Base-by-base conservation (phyloP, 495 filamentous ascomycete genomes). In the Tuber brumale region DNA sequence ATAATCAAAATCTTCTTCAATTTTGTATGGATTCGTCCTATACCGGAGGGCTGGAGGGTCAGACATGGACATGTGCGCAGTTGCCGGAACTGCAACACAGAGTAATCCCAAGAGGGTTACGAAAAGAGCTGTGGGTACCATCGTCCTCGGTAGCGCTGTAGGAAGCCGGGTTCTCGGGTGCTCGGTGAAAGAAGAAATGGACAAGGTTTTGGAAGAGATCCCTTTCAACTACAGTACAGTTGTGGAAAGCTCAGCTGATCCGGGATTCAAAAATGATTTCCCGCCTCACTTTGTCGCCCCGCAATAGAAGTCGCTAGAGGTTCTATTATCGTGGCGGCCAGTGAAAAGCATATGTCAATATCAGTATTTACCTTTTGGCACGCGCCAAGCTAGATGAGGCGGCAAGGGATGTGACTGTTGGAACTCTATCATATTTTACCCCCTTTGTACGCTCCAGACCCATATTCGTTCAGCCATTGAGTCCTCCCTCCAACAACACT, bases 1-100 rank as follows among this genome's bases (percentile, higher is more conserved):
- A 77, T 88, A 88, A 6, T 86, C 87, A 73, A 88, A 88, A 77
- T 89, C 87, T 66, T 76, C 77, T 72, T 80, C 80, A 39, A 85
- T 82, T 74, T 69, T 75, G 76, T 87, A 84, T 31, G 87, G 85
- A 85, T 90, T 90, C 83, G 81, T 84, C 82, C 87, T 88, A 82
- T 86, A 87, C 39, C 86, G 85, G 71, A 92, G 84, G 12, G 89
- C 87, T 39, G 87, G 82, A 31, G 90, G 90, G 71, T 84, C 85
- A n/a, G 76, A 76, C 86, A 92, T 88, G 81, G 87, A 84, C 86
- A 91, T 90, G 84, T 92, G 90, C 35, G 87, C 89, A 74, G 74
- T 80, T 73, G 82, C 82, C 69, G 51, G 74, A 27, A 76, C 35
- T 23, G 69, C 76, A 31, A n/a, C 41, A 27, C 76, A 43, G 66